Evolutionary conservation across 495 filamentous ascomycete species (phyloP), one percentile per base, ranked within the genome.

Genomic region (Penicillium coffeae): DNA sequence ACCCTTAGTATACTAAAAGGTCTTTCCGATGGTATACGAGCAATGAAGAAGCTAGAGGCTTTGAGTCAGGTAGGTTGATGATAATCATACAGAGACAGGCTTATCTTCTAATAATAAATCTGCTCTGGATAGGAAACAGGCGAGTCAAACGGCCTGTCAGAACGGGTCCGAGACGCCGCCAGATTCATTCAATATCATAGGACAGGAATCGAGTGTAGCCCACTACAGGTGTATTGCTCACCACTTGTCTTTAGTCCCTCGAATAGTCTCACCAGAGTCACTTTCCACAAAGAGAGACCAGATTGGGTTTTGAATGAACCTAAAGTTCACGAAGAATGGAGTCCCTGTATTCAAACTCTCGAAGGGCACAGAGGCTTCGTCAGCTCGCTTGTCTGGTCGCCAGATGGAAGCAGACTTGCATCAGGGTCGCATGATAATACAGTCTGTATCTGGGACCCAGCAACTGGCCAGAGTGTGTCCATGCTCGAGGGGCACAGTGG

Each of bases 201-300:
- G 21, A 35, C 16, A 14, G 35, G 53, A 9, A 64, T 72, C 39
- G 54, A 70, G 38, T 45, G 32, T 12, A 51, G 47, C 1, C 65
- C 66, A 3, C 50, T 67, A 30, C 59, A 70, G 47, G 25, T 62
- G 18, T 67, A 70, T 47, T 30, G 18, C 47, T 58, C 55, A 19
- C 56, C 62, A 13, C 60, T 71, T 15, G 12, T 65, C 5, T 72
- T 70, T 39, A 48, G 51, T 19, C 69, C 64, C 14, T 36, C n/a
- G 6, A 22, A 33, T 3, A 66, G 65, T 42, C 30, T 65, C 8
- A 56, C 62, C 3, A 45, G 54, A 36, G 47, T 35, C 0, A 19
- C 21, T 10, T 64, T 58, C 35, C 18, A 62, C 30, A 21, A 21
- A 10, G 41, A 56, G 36, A 37, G 48, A 32, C 54, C 50, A 42